Evolutionary conservation across 73 alveolate genomes (phyloP).

Genomic region (Uronychia setigera): DNA sequence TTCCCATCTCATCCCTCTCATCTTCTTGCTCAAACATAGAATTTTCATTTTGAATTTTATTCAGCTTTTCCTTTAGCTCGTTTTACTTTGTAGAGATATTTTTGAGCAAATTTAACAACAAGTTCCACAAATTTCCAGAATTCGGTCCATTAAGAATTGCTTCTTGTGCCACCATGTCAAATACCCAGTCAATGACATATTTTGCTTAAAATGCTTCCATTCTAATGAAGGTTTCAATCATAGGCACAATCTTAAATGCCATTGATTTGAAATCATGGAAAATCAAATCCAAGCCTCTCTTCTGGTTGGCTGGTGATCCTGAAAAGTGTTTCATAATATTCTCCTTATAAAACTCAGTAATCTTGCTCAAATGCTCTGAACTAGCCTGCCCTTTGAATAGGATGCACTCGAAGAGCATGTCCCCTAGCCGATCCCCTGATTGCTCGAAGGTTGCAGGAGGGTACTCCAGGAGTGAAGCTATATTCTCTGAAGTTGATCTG

Average conservation of each 20-base stretch:
- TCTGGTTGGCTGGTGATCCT: background rate
- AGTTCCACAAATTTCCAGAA: background rate
- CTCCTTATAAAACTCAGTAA: background rate
- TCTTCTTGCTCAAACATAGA: background rate
- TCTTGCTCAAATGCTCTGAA: background rate
- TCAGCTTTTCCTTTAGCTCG: background rate
- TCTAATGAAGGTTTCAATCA: background rate
- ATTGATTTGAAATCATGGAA: background rate
- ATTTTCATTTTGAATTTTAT: background rate
- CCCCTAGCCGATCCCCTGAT: background rate
- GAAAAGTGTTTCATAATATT: background rate
- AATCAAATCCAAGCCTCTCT: background rate
- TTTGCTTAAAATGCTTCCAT: background rate
- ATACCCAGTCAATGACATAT: background rate
- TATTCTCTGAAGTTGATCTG: background rate
- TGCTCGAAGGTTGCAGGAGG: background rate
- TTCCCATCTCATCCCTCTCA: background rate
- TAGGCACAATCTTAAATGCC: background rate
- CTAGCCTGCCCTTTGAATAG: background rate
- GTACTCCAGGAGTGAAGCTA: background rate
- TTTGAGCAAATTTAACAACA: background rate
- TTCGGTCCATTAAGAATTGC: background rate
- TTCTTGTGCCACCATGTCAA: background rate
- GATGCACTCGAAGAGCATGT: background rate
- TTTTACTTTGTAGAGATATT: background rate